phyloP scores from a whole-genome alignment of 202 grass and related monocot genomes.

The Bolboschoenoplectus hybrid region DNA sequence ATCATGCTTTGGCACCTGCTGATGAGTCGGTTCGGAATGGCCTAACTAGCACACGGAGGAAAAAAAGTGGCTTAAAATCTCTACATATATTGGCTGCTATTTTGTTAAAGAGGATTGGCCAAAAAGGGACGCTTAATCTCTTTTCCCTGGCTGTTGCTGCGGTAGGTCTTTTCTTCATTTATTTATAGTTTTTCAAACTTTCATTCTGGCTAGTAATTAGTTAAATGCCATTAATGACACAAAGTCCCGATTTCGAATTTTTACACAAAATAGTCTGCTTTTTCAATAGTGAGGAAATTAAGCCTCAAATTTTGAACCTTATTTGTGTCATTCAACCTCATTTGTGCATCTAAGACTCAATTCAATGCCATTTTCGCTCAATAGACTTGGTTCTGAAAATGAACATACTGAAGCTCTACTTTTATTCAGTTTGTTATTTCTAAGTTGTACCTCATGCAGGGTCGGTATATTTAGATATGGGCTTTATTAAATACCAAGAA shows the following conservation, averaged over 20 bases:
- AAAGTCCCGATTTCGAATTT: background rate
- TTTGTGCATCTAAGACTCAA: slow-evolving; percentile 21
- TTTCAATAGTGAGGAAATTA: background rate
- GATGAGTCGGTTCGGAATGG: slow-evolving; percentile 41
- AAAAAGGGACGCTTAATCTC: slow-evolving; percentile 66
- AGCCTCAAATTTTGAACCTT: background rate
- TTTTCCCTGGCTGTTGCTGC: slow-evolving; percentile 61
- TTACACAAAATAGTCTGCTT: background rate
- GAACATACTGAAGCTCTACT: slow-evolving; percentile 5
- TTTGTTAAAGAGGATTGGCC: slow-evolving; percentile 76
- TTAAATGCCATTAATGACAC: background rate
- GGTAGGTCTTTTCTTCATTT: slow-evolving; percentile 50
- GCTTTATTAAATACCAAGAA: slow-evolving; percentile 13
- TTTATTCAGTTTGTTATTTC: slow-evolving; percentile 7
- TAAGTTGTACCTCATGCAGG: slow-evolving; percentile 24
- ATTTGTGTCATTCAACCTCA: background rate
- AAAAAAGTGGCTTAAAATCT: slow-evolving; percentile 62
- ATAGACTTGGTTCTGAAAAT: background rate
- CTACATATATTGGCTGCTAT: slow-evolving; percentile 86
- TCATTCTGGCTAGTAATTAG: background rate
- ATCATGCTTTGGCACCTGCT: slow-evolving; percentile 35
- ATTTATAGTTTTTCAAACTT: slow-evolving; percentile 4
- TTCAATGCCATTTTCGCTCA: background rate
- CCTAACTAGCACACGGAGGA: slow-evolving; percentile 41
- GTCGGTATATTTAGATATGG: background rate